A percentile compares a stretch with the other conserved stretches of the same genome.
Evolutionary conservation across 768 basidiomycete species (phyloP).

Genomic region (Tulasnella calospora): DNA sequence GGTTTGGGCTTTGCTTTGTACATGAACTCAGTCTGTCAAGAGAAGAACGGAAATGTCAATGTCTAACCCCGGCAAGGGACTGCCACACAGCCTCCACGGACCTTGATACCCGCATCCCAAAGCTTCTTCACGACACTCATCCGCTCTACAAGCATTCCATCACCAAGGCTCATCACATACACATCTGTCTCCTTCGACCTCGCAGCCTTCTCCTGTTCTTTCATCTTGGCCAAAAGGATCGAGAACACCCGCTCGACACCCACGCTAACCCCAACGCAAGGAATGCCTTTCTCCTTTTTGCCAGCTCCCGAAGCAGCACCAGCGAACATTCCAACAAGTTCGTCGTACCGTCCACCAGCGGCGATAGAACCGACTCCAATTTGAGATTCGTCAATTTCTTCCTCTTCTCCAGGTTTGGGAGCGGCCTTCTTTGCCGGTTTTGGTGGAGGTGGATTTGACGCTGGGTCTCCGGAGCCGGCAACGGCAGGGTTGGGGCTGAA

Average conservation of each 20-base stretch:
- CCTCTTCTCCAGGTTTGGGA: constrained; percentile 49
- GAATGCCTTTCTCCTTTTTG: constrained; percentile 61
- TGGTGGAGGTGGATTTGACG: constrained; percentile 29
- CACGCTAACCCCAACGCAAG: constrained; percentile 89
- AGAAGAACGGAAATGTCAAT: not conserved
- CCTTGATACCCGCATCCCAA: constrained; percentile 84
- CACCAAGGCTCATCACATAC: constrained; percentile 87
- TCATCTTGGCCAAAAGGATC: constrained; percentile 82
- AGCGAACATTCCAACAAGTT: constrained; percentile 88
- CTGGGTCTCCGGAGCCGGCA: constrained; percentile 39
- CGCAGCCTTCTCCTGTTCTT: constrained; percentile 48
- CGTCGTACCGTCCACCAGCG: constrained; percentile 96
- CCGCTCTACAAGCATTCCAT: constrained; percentile 80
- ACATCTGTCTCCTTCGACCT: constrained; percentile 88
- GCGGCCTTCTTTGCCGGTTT: constrained; percentile 34
- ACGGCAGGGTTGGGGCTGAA: constrained; percentile 44
- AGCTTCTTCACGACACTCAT: constrained; percentile 74
- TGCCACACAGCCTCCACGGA: constrained; percentile 36
- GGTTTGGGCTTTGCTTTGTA: constrained; percentile 91
- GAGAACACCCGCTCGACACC: constrained; percentile 93
- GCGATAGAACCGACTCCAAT: constrained; percentile 99
- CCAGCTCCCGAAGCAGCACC: constrained; percentile 65
- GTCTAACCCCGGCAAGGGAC: not conserved
- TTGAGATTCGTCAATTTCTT: constrained; percentile 86
- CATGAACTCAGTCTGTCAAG: constrained; percentile 75